These are phyloP conservation scores for Fusarium nanum DNA, from an alignment of 2,329 filamentous ascomycete genomes.

Conservation along the genomic window DNA sequence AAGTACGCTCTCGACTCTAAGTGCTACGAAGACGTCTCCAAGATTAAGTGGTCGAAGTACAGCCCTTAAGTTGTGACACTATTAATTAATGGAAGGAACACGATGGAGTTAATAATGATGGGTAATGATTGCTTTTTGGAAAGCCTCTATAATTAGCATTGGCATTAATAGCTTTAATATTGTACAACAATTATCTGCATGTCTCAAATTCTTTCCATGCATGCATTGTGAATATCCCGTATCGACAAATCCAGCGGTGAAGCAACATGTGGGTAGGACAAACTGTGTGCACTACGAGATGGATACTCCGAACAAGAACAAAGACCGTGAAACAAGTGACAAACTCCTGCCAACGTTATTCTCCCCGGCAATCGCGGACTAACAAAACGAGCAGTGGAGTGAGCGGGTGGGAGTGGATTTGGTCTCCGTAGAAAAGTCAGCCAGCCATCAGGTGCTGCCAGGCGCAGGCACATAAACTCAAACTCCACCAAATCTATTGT, in stretches of 20 bases:
- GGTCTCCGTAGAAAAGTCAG: conserved; percentile 4
- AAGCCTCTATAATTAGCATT: conserved; percentile 29
- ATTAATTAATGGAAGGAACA: neutral
- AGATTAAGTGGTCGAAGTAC: conserved; percentile 46
- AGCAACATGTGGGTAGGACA: conserved; percentile 9
- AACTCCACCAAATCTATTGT: conserved; percentile 15
- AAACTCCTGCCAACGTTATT: neutral
- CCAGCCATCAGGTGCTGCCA: conserved; percentile 10
- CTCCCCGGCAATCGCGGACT: neutral
- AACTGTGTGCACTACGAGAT: conserved; percentile 2
- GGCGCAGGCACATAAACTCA: conserved; percentile 28
- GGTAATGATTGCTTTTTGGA: conserved; percentile 29
- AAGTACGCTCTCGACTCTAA: conserved; percentile 52
- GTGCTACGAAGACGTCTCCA: conserved; percentile 56
- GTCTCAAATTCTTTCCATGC: neutral
- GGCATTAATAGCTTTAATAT: conserved; percentile 29
- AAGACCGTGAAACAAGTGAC: conserved; percentile 12
- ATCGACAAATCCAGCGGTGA: conserved; percentile 16
- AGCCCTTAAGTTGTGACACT: conserved; percentile 17
- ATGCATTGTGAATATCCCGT: neutral
- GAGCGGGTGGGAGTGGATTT: neutral
- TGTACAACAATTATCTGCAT: conserved; percentile 25
- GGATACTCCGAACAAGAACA: conserved; percentile 1
- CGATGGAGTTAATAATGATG: conserved; percentile 33
- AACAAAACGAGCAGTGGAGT: neutral